A percentile compares a stretch with the other conserved stretches of the same genome.
Evolutionary conservation across 2,329 filamentous ascomycete species (phyloP).

Genomic region (Colletotrichum zoysiae): DNA sequence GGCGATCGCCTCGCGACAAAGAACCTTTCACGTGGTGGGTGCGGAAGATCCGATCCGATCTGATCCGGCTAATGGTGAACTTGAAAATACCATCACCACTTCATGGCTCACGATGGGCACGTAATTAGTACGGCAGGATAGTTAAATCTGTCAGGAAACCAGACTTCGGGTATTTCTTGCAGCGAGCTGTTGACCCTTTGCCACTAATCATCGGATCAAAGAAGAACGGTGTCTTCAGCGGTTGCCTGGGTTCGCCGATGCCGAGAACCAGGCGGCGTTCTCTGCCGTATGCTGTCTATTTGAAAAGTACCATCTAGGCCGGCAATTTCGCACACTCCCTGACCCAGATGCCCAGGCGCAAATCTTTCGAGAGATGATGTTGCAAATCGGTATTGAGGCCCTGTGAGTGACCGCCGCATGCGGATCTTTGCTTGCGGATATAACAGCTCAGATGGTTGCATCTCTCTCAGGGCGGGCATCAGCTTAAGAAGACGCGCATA

Average conservation of each 20-base stretch:
- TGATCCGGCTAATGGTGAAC: not conserved
- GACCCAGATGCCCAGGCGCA: not conserved
- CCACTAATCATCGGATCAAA: not conserved
- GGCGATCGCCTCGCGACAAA: conserved; percentile 32
- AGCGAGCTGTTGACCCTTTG: not conserved
- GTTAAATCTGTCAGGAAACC: not conserved
- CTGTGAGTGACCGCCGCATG: conserved; percentile 11
- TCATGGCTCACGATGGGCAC: not conserved
- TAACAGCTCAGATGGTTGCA: not conserved
- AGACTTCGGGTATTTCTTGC: not conserved
- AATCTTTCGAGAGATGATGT: not conserved
- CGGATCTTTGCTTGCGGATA: conserved; percentile 3
- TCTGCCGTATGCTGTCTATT: conserved; percentile 4
- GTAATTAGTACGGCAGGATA: not conserved
- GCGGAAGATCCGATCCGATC: conserved; percentile 11
- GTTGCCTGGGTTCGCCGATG: conserved; percentile 4
- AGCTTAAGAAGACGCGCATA: conserved; percentile 12
- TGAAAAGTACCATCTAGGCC: not conserved
- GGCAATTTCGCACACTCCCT: not conserved
- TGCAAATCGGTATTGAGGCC: not conserved
- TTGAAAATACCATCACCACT: not conserved
- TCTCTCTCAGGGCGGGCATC: not conserved
- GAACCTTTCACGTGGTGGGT: not conserved
- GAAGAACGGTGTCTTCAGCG: not conserved
- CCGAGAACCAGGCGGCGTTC: conserved; percentile 1